These are phyloP conservation scores for Musa beccarii DNA, from an alignment of 176 grass and related monocot genomes.

Conservation along the genomic window DNA sequence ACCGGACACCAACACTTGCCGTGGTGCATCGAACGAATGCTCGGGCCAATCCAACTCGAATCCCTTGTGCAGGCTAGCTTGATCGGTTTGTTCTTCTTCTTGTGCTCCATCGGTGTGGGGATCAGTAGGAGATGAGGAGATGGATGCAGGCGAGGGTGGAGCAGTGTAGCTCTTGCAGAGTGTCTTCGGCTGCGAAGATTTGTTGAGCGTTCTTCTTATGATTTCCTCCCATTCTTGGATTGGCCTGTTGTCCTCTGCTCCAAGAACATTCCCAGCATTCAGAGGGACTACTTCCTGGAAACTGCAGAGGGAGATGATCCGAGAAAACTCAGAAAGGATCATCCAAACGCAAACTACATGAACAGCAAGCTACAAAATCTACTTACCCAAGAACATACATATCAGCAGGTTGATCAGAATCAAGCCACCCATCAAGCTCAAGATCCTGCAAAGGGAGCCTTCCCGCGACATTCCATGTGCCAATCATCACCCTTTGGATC, in stretches of 20 bases:
- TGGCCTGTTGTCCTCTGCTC: conserved; percentile 47
- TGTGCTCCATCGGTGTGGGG: not conserved
- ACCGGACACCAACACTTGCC: conserved; percentile 9
- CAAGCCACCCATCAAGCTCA: conserved; percentile 48
- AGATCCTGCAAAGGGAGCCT: conserved; percentile 31
- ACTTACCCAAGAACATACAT: conserved; percentile 56
- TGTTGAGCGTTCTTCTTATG: conserved; percentile 55
- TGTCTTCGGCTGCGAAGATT: conserved; percentile 29
- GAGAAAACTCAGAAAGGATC: too few species aligned
- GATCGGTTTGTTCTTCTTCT: not conserved
- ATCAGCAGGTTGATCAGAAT: conserved; percentile 34
- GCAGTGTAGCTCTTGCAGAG: conserved; percentile 54
- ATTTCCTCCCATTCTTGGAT: conserved; percentile 53
- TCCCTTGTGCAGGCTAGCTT: too few species aligned
- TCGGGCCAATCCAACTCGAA: conserved; percentile 48
- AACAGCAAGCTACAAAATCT: not conserved
- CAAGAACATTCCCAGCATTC: conserved; percentile 57
- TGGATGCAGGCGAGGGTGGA: conserved; percentile 36
- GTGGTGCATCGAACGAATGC: conserved; percentile 31
- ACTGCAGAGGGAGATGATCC: conserved; percentile 14
- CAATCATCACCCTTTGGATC: conserved; percentile 45
- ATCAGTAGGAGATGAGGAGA: not conserved
- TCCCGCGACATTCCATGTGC: conserved; percentile 57
- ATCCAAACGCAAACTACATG: too few species aligned
- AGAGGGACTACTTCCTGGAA: conserved; percentile 69